Evolutionary conservation across 352 stramenopile species (phyloP).

Genomic region (Plasmopara muralis): DNA sequence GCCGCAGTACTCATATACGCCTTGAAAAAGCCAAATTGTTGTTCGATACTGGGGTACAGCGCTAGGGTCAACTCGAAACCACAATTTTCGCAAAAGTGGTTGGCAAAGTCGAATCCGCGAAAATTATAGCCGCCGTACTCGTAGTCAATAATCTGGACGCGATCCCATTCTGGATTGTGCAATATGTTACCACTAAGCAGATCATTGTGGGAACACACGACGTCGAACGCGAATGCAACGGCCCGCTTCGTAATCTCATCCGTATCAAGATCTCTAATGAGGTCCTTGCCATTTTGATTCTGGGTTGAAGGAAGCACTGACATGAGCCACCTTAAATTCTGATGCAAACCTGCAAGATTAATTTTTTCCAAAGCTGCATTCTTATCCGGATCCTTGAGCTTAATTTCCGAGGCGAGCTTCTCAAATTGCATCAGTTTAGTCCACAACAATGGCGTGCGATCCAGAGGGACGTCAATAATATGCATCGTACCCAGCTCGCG

Average conservation of each 20-base stretch:
- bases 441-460: conserved; percentile 63
- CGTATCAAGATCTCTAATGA: conserved; percentile 41
- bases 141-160: conserved; percentile 93
- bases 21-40: conserved; percentile 84
- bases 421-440: conserved; percentile 78
- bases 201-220: conserved; percentile 93
- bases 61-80: conserved; percentile 89
- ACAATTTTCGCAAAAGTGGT: conserved; percentile 93
- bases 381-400: conserved; percentile 54
- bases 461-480: conserved; percentile 66
- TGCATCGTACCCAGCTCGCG: conserved; percentile 87
- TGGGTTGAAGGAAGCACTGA: conserved; percentile 66
- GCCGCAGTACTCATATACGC: conserved; percentile 72
- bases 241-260: conserved; percentile 78
- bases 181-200: conserved; percentile 85
- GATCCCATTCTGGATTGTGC: conserved; percentile 65
- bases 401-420: conserved; percentile 58
- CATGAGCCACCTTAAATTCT: conserved; percentile 78
- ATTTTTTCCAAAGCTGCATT: conserved; percentile 50
- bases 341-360: conserved; percentile 46
- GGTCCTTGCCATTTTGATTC: conserved; percentile 56
- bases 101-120: conserved; percentile 91
- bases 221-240: conserved; percentile 62
- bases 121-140: conserved; percentile 93
- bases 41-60: conserved; percentile 71